Evolutionary conservation across 345 rosid genomes (phyloP).

Genomic region (Cardamine occulta): DNA sequence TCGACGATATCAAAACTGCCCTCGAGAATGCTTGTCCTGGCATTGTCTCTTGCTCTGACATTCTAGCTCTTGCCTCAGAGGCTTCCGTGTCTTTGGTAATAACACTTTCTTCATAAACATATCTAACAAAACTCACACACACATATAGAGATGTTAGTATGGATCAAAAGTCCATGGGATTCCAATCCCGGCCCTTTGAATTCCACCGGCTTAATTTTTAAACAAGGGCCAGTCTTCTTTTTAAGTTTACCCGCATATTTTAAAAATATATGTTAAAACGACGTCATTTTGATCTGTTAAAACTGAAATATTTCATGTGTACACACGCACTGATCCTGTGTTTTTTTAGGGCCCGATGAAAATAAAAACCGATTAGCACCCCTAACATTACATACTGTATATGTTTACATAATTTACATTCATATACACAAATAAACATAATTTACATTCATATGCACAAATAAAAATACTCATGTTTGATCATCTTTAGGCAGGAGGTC

Average conservation of each 20-base stretch:
- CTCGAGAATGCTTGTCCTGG: conserved; percentile 70
- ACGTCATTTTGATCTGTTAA: background rate
- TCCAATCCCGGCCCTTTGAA: background rate
- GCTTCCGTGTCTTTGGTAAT: conserved; percentile 65
- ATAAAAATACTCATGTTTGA: conserved; percentile 4
- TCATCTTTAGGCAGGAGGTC: conserved; percentile 45
- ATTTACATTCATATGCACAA: background rate
- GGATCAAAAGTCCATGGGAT: background rate
- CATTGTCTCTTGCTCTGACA: conserved; percentile 77
- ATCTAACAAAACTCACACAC: background rate
- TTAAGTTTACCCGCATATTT: too few species aligned
- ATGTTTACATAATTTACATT: background rate
- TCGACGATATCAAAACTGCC: conserved; percentile 69
- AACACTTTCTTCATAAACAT: conserved; percentile 1
- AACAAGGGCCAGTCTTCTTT: background rate
- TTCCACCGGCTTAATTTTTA: background rate
- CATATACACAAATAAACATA: background rate
- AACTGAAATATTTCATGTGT: too few species aligned
- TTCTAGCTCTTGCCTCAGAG: conserved; percentile 70
- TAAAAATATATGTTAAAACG: background rate
- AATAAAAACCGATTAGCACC: background rate
- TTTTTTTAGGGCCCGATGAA: background rate
- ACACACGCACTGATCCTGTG: background rate
- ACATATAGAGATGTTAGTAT: background rate
- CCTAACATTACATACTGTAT: background rate